Base-by-base conservation (phyloP, 2,329 filamentous ascomycete species). In the Talaromyces amestolkiae region DNA sequence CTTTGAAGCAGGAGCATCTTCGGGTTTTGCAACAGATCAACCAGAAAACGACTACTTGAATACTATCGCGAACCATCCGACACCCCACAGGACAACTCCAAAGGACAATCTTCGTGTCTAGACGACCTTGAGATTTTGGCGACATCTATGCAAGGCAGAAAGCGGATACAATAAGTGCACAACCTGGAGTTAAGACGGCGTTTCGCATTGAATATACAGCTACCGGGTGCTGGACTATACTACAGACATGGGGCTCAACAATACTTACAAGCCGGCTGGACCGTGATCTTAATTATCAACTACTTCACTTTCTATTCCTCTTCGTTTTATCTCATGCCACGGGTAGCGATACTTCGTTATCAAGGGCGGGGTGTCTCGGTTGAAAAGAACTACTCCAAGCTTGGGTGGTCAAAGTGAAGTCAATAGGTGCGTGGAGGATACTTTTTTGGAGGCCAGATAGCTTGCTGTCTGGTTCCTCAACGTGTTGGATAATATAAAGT, bases 1-100 rank as follows among this genome's bases (percentile, higher is more conserved):
- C 81, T 11, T 77, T 89, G 27, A 87, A 85, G 72, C 81, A 80
- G 65, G 87, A 89, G 69, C 86, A 89, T 65, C 66, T 80, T 4
- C 72, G 69, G 7, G 64, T 79, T 6, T 65, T 81, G 39, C 65
- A 47, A 13, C n/a, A 17, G 9, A 45, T 65, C 27, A 37, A 47
- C 43, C 58, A 35, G 19, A 45, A 53, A 15, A 47, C 39, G 10
- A 19, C 19, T 37, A 17, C 53, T 22, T 56, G n/a, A 56, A 24
- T 15, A 22, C 6, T 22, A 22, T 22, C 31, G 10, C 31, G 27
- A 53, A 53, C 31, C 31, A 19, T 22, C 33, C 31, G 24, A 7
- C n/a, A 24, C 33, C 33, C 15, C 4, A 53, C 49, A 19, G 9
- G n/a, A 56, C 7, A n/a, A 39, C 33, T 5, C 53, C 53, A 17